These are phyloP conservation scores for Pholiota adiposa DNA, from an alignment of 1,284 basidiomycete genomes.

Conservation along the genomic window DNA sequence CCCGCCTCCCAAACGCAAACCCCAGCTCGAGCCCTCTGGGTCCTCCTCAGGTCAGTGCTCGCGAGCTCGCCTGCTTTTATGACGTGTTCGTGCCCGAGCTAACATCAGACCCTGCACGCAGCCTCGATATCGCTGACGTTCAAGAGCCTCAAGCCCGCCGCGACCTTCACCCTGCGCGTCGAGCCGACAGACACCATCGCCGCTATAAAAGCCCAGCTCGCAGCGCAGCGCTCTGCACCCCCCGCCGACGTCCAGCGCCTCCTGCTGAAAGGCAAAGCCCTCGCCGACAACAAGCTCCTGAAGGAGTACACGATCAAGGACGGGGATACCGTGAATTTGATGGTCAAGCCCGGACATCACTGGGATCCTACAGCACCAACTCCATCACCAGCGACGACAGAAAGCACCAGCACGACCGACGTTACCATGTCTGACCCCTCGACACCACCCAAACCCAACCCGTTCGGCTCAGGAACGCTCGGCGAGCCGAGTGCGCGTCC, in stretches of 20 bases:
- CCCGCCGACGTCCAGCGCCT: slow-evolving; percentile 80
- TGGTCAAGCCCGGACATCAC: slow-evolving; percentile 77
- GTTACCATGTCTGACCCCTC: slow-evolving; percentile 17
- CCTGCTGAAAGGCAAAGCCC: slow-evolving; percentile 89
- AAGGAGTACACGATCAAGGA: slow-evolving; percentile 86
- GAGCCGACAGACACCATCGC: slow-evolving; percentile 80
- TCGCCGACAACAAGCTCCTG: slow-evolving; percentile 84
- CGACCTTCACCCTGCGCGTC: slow-evolving; percentile 71
- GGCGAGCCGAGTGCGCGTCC: slow-evolving; percentile 18
- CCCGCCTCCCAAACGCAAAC: slow-evolving; percentile 54
- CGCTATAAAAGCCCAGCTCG: slow-evolving; percentile 74
- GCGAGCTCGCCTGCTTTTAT: slow-evolving; percentile 6
- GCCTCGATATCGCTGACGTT: slow-evolving; percentile 74
- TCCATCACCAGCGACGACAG: slow-evolving; percentile 10
- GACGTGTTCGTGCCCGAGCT: slow-evolving; percentile 2
- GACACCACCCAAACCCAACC: slow-evolving; percentile 10
- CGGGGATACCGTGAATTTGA: slow-evolving; percentile 81
- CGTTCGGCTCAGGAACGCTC: slow-evolving; percentile 25
- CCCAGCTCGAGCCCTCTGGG: slow-evolving; percentile 31
- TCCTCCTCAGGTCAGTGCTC: slow-evolving; percentile 39
- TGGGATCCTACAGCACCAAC: slow-evolving; percentile 63
- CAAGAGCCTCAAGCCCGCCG: slow-evolving; percentile 89
- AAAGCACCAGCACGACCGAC: slow-evolving; percentile 12
- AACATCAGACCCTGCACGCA: slow-evolving; percentile 28
- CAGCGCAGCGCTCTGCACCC: slow-evolving; percentile 65